Base-by-base conservation (phyloP, 2,329 filamentous ascomycete species). In the Hirsutella thompsonii region DNA sequence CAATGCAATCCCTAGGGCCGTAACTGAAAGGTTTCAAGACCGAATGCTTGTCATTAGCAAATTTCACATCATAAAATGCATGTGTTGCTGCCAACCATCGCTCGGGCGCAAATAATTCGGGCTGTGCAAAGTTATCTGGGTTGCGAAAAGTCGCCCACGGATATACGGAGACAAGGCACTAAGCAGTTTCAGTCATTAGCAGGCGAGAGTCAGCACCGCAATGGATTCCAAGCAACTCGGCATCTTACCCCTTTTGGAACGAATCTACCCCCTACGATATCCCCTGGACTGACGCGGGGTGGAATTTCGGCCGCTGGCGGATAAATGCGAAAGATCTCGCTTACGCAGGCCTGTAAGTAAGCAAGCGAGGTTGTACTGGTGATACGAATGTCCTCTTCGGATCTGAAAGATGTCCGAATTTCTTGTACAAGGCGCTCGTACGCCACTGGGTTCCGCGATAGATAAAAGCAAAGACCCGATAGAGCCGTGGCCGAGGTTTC, bases 21-120 rank as follows among this genome's bases (percentile, higher is more conserved):
- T 53, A 37, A 29, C 54, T 54, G 39, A 68, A 66, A 0, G 63
- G 58, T 44, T 65, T 60, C 36, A 60, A 52, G 1, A 51, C 52
- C 1, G 54, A 51, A 3, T 49, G 49, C 9, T 54, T 60, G 44
- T 74, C 70, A 14, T 40, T 41, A 1, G 47, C 49, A 47, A 64
- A 72, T 2, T 52, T 52, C 4, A 51, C 46, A 9, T 63, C 59
- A 9, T 53, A 56, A 1, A 67, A 48, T 42, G 44, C 44, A 20
- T 53, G 50, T 4, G 43, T 42, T 3, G 38, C 14, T 0, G 47
- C 21, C 5, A 54, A 44, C 58, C 66, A 74, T 0, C 71, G 59
- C 49, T 75, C 68, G 0, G 72, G 72, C 5, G 55, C 56, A 48
- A 64, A 76, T 0, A 48, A 50, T 20, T 63, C 53, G 0, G 70